Conservation (phyloP, 768 basidiomycete genomes). For the Lentinus brumalis region DNA sequence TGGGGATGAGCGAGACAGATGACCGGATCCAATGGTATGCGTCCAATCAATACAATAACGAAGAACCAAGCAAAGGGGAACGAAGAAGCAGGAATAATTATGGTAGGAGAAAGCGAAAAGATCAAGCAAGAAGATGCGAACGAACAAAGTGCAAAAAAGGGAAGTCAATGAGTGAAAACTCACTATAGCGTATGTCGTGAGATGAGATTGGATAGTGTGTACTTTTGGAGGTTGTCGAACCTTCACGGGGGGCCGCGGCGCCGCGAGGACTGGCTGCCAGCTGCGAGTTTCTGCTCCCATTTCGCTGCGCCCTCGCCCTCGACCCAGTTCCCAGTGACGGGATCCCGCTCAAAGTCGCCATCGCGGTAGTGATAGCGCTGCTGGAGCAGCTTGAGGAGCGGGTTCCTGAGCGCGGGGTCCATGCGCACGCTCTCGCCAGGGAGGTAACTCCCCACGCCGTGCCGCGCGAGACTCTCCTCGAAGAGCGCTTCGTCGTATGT, state of each 20-base stretch:
- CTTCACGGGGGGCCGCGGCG: conserved; percentile 9
- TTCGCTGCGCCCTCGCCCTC: conserved; percentile 60
- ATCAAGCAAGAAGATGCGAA: not conserved
- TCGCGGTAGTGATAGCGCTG: conserved; percentile 77
- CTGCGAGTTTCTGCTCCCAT: conserved; percentile 61
- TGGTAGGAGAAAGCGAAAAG: conserved; percentile 1
- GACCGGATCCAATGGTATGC: not conserved
- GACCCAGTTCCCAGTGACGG: conserved; percentile 64
- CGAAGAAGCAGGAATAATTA: conserved; percentile 13
- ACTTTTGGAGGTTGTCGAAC: not conserved
- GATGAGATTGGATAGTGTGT: conserved; percentile 4
- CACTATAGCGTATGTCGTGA: conserved; percentile 4
- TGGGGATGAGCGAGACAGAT: conserved; percentile 1
- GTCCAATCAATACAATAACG: conserved; percentile 11
- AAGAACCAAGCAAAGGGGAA: conserved; percentile 1
- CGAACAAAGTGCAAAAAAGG: not conserved
- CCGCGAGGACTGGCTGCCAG: conserved; percentile 14
- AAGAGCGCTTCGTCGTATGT: conserved; percentile 84
- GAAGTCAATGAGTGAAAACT: not conserved
- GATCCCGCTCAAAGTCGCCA: conserved; percentile 82
- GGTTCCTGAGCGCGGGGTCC: conserved; percentile 85
- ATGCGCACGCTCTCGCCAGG: conserved; percentile 87
- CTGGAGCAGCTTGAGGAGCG: conserved; percentile 71
- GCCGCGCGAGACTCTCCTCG: conserved; percentile 79
- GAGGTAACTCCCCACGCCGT: conserved; percentile 78